Conservation (phyloP, 148 eudicot genomes). For the Dianthus caryophyllus region DNA sequence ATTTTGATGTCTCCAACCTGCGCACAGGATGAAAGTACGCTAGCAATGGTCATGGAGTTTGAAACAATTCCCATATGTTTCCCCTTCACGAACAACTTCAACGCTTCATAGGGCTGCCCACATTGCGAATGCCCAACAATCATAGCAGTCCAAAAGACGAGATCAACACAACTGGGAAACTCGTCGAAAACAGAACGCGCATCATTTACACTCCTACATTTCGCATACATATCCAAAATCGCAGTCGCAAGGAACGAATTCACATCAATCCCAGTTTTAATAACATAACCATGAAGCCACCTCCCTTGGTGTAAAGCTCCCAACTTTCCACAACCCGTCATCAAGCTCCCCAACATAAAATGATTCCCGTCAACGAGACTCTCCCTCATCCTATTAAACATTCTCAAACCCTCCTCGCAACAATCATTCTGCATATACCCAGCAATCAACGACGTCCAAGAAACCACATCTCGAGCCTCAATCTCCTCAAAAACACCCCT, state of each 20-base stretch:
- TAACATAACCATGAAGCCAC: constrained; percentile 73
- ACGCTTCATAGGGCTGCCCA: constrained; percentile 49
- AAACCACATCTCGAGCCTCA: constrained; percentile 55
- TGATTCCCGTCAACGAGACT: constrained; percentile 59
- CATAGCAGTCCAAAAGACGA: constrained; percentile 86
- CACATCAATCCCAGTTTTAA: constrained; percentile 51
- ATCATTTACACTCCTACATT: constrained; percentile 49
- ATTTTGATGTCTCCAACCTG: constrained; percentile 36
- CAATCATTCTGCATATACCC: constrained; percentile 77
- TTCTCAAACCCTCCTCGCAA: constrained; percentile 47
- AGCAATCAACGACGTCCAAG: constrained; percentile 86
- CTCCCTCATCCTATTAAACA: constrained; percentile 79
- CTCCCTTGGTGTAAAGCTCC: constrained; percentile 90
- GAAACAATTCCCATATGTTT: constrained; percentile 39
- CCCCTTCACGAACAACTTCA: constrained; percentile 51
- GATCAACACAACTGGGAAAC: constrained; percentile 45
- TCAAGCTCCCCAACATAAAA: constrained; percentile 59
- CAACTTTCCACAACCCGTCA: constrained; percentile 56
- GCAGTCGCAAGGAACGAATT: constrained; percentile 47
- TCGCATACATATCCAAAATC: constrained; percentile 75
- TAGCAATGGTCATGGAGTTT: constrained; percentile 54
- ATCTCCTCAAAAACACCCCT: constrained; percentile 55
- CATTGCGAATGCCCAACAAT: constrained; percentile 65
- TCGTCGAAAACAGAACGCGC: constrained; percentile 55
- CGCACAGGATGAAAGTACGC: constrained; percentile 73